A percentile compares a stretch with the other conserved stretches of the same genome.
Evolutionary conservation across 148 eudicot species (phyloP).

Genomic region (Selenicereus undatus): DNA sequence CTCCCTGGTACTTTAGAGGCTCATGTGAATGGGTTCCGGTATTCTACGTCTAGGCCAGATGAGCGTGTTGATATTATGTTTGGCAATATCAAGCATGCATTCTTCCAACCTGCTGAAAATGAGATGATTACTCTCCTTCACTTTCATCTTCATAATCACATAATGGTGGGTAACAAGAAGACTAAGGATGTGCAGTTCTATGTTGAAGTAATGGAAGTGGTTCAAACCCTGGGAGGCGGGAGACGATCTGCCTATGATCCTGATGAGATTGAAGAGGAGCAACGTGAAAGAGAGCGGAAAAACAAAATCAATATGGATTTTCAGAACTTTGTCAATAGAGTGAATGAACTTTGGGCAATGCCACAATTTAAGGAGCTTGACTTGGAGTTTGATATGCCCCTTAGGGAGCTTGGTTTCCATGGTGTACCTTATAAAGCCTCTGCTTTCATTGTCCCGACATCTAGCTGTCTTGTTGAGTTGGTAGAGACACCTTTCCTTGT

Average conservation of each 20-base stretch:
- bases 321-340: slow-evolving; percentile 77
- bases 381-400: slow-evolving; percentile 89
- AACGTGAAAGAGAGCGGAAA: slow-evolving; percentile 82
- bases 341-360: slow-evolving; percentile 89
- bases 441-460: slow-evolving; percentile 89
- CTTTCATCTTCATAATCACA: slow-evolving; percentile 88
- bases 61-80: slow-evolving; percentile 80
- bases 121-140: slow-evolving; percentile 93
- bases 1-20: slow-evolving; percentile 70
- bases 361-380: slow-evolving; percentile 66
- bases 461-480: slow-evolving; percentile 89
- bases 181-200: slow-evolving; percentile 95
- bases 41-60: slow-evolving; percentile 70
- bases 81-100: slow-evolving; percentile 82
- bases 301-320: slow-evolving; percentile 89
- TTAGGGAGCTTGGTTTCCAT: slow-evolving; percentile 92
- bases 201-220: slow-evolving; percentile 95
- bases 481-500: slow-evolving; percentile 82
- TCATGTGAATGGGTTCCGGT: slow-evolving; percentile 76
- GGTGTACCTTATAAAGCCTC: slow-evolving; percentile 92
- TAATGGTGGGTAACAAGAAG: slow-evolving; percentile 94
- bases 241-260: slow-evolving; percentile 93
- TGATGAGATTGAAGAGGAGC: slow-evolving; percentile 97
- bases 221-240: slow-evolving; percentile 87
- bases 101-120: slow-evolving; percentile 96